Evolutionary conservation across 768 basidiomycete genomes (phyloP).

Genomic region (Hypholoma fasciculare): DNA sequence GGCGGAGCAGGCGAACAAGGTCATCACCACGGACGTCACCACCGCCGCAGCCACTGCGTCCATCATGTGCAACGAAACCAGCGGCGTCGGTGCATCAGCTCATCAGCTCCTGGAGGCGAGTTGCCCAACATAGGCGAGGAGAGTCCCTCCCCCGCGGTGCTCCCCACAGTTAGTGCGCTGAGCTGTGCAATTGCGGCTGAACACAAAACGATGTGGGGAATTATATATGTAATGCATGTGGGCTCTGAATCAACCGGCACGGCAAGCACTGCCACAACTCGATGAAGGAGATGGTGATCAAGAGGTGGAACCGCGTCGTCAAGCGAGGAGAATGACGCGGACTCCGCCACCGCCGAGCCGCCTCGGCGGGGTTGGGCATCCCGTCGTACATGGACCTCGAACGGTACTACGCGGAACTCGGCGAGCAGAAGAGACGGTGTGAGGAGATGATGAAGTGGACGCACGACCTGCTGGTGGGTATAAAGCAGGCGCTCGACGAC

Average conservation of each 20-base stretch:
- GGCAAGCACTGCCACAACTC: constrained; percentile 95
- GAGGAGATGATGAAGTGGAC: constrained; percentile 79
- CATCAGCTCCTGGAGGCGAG: neutral
- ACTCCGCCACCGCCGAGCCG: constrained; percentile 62
- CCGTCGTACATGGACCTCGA: constrained; percentile 64
- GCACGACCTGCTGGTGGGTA: constrained; percentile 67
- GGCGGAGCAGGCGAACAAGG: constrained; percentile 21
- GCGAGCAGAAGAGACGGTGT: constrained; percentile 60
- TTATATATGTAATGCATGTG: constrained; percentile 94
- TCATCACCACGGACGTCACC: constrained; percentile 1
- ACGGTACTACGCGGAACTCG: constrained; percentile 66
- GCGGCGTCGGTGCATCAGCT: neutral
- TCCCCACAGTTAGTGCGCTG: constrained; percentile 64
- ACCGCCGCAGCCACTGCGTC: neutral
- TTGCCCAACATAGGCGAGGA: neutral
- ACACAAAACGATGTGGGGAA: constrained; percentile 90
- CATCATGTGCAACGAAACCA: constrained; percentile 1
- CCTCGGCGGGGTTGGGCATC: constrained; percentile 32
- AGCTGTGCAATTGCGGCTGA: constrained; percentile 89
- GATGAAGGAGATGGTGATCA: constrained; percentile 99
- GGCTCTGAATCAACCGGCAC: constrained; percentile 97
- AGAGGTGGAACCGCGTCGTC: constrained; percentile 81
- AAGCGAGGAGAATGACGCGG: constrained; percentile 34
- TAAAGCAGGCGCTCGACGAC: constrained; percentile 78
- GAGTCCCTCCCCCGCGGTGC: constrained; percentile 10